Conservation (phyloP, 352 stramenopile species). For the Phytopythium vexans region DNA sequence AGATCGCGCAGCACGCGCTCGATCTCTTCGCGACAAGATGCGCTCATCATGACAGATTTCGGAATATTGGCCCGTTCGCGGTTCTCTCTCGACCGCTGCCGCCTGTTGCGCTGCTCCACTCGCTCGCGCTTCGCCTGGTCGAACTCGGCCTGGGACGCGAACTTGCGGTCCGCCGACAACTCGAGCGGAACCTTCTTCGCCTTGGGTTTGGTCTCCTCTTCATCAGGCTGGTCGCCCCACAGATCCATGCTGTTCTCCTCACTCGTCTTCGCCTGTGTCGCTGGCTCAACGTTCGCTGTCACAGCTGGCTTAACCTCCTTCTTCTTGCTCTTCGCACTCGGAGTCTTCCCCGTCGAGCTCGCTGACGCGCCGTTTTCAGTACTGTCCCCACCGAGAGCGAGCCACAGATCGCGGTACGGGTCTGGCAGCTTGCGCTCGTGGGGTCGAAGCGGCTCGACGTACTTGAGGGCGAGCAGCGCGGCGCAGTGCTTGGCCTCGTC, state of each 20-base stretch:
- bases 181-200: slow-evolving; percentile 13
- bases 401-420: slow-evolving; percentile 94
- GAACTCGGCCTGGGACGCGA: slow-evolving; percentile 72
- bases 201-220: slow-evolving; percentile 14
- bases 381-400: slow-evolving; percentile 29
- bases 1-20: slow-evolving; percentile 73
- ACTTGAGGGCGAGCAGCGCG: slow-evolving; percentile 92
- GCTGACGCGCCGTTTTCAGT: background rate
- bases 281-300: slow-evolving; percentile 5
- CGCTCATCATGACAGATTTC: slow-evolving; percentile 91
- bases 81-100: slow-evolving; percentile 86
- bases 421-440: slow-evolving; percentile 96
- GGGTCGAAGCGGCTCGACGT: slow-evolving; percentile 91
- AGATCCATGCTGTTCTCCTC: slow-evolving; percentile 30
- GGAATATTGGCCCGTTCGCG: slow-evolving; percentile 88
- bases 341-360: background rate
- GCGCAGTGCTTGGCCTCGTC: slow-evolving; percentile 92
- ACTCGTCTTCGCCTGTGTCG: slow-evolving; percentile 2
- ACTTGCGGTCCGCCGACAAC: slow-evolving; percentile 74
- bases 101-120: slow-evolving; percentile 67
- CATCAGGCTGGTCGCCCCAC: slow-evolving; percentile 30
- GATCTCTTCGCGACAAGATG: slow-evolving; percentile 81
- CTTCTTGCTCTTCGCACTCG: slow-evolving; percentile 10
- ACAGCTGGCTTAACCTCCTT: slow-evolving; percentile 2
- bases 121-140: slow-evolving; percentile 51